Percentiles rank a stretch among this genome's conserved stretches.
phyloP scores from a whole-genome alignment of 2,329 filamentous ascomycete genomes.

The Apiospora aurea region DNA sequence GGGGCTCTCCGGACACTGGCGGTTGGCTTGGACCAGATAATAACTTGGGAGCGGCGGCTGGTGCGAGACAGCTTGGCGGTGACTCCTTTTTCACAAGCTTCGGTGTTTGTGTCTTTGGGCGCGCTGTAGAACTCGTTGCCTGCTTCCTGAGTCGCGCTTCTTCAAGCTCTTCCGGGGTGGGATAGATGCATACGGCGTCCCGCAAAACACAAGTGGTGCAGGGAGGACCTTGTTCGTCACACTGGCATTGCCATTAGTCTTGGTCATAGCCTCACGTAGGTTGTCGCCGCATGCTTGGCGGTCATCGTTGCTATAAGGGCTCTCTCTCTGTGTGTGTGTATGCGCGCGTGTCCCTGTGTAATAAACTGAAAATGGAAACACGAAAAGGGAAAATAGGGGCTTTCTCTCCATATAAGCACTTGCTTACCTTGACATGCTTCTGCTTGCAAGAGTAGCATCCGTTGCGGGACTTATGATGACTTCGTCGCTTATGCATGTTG shows the following conservation, averaged over 20 bases:
- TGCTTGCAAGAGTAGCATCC: constrained; percentile 22
- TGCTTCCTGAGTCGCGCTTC: constrained; percentile 1
- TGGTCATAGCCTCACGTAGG: neutral
- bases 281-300: neutral
- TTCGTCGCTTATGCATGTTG: neutral
- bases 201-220: neutral
- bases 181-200: constrained; percentile 4
- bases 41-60: neutral
- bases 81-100: neutral
- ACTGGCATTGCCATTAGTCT: neutral
- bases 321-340: neutral
- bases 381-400: too few species aligned
- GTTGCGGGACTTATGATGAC: constrained; percentile 15
- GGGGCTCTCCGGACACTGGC: neutral
- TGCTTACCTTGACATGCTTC: constrained; percentile 22
- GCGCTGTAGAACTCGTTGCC: neutral
- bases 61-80: neutral
- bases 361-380: neutral
- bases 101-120: neutral
- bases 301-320: neutral
- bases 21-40: neutral
- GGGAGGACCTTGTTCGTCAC: constrained; percentile 17
- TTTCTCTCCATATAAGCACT: neutral
- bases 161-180: constrained; percentile 8
- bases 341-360: neutral